Base-by-base conservation (phyloP, 805 yeast species). In the Yarrowia divulgata region DNA sequence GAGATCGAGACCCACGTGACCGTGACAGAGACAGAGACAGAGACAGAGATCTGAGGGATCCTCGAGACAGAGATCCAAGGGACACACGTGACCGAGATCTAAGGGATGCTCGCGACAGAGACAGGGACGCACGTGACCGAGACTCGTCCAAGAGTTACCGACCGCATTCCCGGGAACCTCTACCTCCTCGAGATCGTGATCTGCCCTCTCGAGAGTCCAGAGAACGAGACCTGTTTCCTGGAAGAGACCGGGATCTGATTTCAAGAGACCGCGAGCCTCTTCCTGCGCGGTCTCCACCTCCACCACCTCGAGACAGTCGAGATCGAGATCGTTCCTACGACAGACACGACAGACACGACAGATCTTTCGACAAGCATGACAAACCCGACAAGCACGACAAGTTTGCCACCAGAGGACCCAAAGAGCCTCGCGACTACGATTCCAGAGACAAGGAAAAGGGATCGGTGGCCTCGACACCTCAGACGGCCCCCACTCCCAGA, bases 401-500 rank as follows among this genome's bases (percentile, higher is more conserved):
- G 4, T 23, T 23, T 23, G 29, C 29, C 29, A 4, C 29, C 29
- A 23, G 29, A 23, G 29, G 29, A 23, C 29, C 29, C 29, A 23
- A 23, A 4, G 29, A 23, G 2, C 29, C 29, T 23, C 29, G 29
- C 29, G 29, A 23, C 29, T 23, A 23, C 29, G 29, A 23, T 4
- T 4, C 4, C 29, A 23, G 29, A 23, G 29, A 23, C 23, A 32
- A 32, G 18, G 57, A 52, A 5, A 52, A 52, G 42, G 57, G 57
- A 23, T 54, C 60, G 0, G 60, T 37, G 8, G 34, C 34, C 12
- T 52, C 58, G 5, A 42, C 63, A 3, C 63, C 63, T 3, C 63
- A 57, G 39, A 40, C 66, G 1, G 66, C 66, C 9, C 66, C 66
- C 4, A 60, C 66, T 4, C 66, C 66, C 13, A 18, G 66, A 60